Conservation (phyloP, 2,329 filamentous ascomycete species). For the Fusarium anthophilum region DNA sequence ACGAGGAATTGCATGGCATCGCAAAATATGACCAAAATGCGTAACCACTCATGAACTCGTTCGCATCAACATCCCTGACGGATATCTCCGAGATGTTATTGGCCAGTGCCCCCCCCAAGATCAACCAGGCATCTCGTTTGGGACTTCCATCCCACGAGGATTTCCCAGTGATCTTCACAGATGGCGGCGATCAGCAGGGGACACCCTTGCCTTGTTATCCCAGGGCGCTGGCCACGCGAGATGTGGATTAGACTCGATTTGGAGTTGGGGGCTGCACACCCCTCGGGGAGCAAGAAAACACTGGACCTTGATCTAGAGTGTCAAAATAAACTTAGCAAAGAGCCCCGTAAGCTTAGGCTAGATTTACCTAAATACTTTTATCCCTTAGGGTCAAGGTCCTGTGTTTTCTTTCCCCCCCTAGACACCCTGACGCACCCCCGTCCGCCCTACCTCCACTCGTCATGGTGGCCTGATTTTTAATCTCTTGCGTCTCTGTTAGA, state of each 20-base stretch:
- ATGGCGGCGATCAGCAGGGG: conserved; percentile 44
- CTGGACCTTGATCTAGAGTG: too few relatives aligned
- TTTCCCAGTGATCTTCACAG: conserved; percentile 44
- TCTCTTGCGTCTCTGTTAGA: conserved; percentile 38
- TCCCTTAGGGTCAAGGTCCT: too few relatives aligned
- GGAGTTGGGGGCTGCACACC: conserved; percentile 26
- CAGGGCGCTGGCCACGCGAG: conserved; percentile 44
- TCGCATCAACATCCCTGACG: conserved; percentile 35
- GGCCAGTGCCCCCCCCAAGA: conserved; percentile 24
- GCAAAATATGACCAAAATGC: conserved; percentile 7
- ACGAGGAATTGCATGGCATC: conserved; percentile 2
- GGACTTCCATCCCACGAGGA: conserved; percentile 37
- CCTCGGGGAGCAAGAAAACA: too few relatives aligned
- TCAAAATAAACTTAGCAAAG: too few relatives aligned
- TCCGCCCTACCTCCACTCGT: conserved; percentile 30
- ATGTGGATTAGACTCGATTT: conserved; percentile 45
- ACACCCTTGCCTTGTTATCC: conserved; percentile 32
- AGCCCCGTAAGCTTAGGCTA: too few relatives aligned
- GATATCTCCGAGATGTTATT: conserved; percentile 31
- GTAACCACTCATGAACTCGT: conserved; percentile 13
- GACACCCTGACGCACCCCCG: conserved; percentile 1
- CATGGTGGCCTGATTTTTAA: conserved; percentile 44
- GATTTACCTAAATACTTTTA: too few relatives aligned
- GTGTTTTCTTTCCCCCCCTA: too few relatives aligned
- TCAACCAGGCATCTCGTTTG: conserved; percentile 33